Base-by-base conservation (phyloP, 805 yeast species). In the Starmerella sp. region DNA sequence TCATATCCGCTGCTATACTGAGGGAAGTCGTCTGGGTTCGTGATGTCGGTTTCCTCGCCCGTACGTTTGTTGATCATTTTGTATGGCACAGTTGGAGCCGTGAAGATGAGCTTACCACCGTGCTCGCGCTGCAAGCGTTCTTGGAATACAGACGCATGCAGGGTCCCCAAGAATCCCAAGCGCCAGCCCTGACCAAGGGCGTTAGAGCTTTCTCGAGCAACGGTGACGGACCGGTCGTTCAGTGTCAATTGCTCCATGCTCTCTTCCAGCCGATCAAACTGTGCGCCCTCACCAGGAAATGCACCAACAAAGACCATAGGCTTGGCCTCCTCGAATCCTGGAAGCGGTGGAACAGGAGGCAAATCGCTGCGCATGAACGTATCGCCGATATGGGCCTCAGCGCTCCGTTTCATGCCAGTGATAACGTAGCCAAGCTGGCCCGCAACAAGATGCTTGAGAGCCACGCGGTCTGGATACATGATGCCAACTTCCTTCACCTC, bases 241-340 rank as follows among this genome's bases (percentile, higher is more conserved):
- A 93, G 73, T 6, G 91, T 95, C 60, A 91, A 74, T 64, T 88
- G 89, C 63, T 84, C 86, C 69, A 91, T 81, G 67, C 89, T 84
- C 63, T 93, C 97, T 65, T 93, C 95, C 74, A 91, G 76, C 31
- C 79, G 83, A 57, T 86, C 85, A 68, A 91, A 91, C 63, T 91
- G 96, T 0, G 84, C 77, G 5, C 96, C 96, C 64, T 91, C 96
- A 0, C 96, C 93, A 0, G 98, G 97, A 63, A 88, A 91, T 0
- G 97, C 98, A 13, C 97, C 97, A 49, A 91, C 95, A 67, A 91
- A 93, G 8, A 91, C 97, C 97, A 93, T 93, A 1, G 97, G 96
- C 68, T 93, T 90, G 0, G 95, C 90, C 63, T 88, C 96, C 69
- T 90, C 97, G 68, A 91, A 93, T 0, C 97, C 97, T 1, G 95